Conservation (phyloP, 345 rosid genomes). For the Salix exigua region DNA sequence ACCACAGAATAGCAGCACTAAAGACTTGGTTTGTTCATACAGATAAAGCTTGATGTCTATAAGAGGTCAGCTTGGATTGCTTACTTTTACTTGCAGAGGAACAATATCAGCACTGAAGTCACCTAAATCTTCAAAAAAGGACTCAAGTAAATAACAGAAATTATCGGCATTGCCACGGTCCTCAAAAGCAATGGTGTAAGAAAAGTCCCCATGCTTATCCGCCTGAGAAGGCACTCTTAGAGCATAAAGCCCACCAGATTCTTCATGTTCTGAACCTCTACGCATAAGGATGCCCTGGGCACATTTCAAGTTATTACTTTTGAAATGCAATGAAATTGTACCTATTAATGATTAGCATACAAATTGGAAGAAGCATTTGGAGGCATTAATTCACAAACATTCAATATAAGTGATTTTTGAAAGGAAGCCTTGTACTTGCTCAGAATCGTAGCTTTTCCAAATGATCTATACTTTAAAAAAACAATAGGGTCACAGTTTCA, state of each 20-base stretch:
- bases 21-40: neutral
- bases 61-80: conserved; percentile 10
- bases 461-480: neutral
- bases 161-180: conserved; percentile 73
- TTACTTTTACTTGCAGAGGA: conserved; percentile 57
- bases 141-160: conserved; percentile 65
- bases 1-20: neutral
- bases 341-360: neutral
- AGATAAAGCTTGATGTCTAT: neutral
- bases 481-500: neutral
- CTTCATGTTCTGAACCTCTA: conserved; percentile 48
- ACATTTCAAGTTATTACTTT: neutral
- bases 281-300: conserved; percentile 64
- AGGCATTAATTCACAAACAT: neutral
- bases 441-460: neutral
- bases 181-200: conserved; percentile 65
- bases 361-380: neutral
- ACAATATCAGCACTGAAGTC: conserved; percentile 58
- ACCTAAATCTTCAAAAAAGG: conserved; percentile 61
- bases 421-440: neutral
- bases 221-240: conserved; percentile 29
- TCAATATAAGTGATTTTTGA: neutral
- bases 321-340: neutral
- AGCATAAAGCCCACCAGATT: conserved; percentile 49
- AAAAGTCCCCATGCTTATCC: conserved; percentile 22